Conservation (phyloP, 2,329 filamentous ascomycete species). For the Phaeosphaeriaceae sp. region DNA sequence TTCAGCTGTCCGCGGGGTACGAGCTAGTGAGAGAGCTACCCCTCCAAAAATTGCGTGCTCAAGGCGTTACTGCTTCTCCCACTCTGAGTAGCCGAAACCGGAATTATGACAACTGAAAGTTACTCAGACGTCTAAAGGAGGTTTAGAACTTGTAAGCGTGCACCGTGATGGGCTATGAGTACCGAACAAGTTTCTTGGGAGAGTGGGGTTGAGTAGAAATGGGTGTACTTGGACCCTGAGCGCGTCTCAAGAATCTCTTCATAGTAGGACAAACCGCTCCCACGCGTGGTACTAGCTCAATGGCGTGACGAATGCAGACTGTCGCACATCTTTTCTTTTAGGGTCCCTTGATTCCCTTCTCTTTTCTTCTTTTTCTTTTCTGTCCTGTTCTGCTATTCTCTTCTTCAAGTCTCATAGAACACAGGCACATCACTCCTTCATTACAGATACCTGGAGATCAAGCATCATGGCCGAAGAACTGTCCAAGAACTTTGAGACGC, state of each 20-base stretch:
- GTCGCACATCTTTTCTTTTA: neutral
- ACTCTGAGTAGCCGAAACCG: neutral
- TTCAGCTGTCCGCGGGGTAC: no score
- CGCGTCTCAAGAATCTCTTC: no score
- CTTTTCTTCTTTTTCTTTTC: neutral
- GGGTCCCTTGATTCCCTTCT: neutral
- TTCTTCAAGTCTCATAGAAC: no score
- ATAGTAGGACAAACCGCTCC: neutral
- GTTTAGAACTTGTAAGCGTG: no score
- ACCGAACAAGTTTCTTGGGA: no score
- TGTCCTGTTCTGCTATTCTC: no score
- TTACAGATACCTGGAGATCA: neutral
- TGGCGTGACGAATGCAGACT: neutral
- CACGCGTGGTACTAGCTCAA: conserved; percentile 1
- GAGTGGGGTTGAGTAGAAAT: no score
- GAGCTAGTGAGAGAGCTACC: neutral
- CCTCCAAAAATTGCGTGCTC: conserved; percentile 4
- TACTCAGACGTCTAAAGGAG: neutral
- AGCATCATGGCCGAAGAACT: conserved; percentile 47
- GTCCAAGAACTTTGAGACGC: conserved; percentile 56
- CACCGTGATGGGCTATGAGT: no score
- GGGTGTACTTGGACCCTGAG: no score
- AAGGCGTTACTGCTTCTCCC: neutral
- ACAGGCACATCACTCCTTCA: neutral
- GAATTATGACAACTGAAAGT: neutral